phyloP scores from a whole-genome alignment of 169 alveolate genomes.

The Amoebophrya sp. region DNA sequence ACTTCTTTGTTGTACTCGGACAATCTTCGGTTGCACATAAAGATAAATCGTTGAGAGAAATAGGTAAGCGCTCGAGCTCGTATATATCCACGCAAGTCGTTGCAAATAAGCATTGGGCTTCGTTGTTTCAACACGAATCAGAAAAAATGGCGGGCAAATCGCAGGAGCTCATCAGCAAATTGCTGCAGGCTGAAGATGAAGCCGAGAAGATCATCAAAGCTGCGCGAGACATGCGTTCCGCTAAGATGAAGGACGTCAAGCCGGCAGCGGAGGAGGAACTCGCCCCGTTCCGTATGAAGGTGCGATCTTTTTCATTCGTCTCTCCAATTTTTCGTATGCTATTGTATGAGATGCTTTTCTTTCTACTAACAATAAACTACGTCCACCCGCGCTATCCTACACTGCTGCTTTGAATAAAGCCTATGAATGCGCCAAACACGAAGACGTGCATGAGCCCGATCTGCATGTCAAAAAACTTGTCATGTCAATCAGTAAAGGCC shows the following conservation, averaged over 20 bases:
- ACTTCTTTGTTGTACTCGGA: too few relatives aligned
- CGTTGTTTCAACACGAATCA: too few relatives aligned
- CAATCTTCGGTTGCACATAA: too few relatives aligned
- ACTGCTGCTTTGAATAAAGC: not conserved
- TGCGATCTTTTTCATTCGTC: too few relatives aligned
- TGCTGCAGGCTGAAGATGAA: slow-evolving; percentile 20
- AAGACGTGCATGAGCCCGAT: not conserved
- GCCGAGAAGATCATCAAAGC: slow-evolving; percentile 12
- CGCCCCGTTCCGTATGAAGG: slow-evolving; percentile 21
- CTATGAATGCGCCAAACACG: not conserved
- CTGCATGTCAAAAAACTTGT: not conserved
- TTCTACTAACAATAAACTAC: too few relatives aligned
- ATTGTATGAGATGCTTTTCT: too few relatives aligned
- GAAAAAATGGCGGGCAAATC: not conserved
- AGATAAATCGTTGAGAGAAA: too few relatives aligned
- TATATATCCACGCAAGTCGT: too few relatives aligned
- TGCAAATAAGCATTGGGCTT: too few relatives aligned
- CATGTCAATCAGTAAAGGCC: not conserved
- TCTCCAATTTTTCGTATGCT: too few relatives aligned
- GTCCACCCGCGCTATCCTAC: not conserved
- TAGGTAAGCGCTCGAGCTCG: too few relatives aligned
- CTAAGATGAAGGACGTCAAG: not conserved
- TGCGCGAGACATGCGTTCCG: not conserved
- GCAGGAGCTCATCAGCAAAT: slow-evolving; percentile 6
- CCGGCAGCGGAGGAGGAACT: not conserved